Base-by-base conservation (phyloP, 1,284 basidiomycete genomes). In the Fomitiporia mediterranea region DNA sequence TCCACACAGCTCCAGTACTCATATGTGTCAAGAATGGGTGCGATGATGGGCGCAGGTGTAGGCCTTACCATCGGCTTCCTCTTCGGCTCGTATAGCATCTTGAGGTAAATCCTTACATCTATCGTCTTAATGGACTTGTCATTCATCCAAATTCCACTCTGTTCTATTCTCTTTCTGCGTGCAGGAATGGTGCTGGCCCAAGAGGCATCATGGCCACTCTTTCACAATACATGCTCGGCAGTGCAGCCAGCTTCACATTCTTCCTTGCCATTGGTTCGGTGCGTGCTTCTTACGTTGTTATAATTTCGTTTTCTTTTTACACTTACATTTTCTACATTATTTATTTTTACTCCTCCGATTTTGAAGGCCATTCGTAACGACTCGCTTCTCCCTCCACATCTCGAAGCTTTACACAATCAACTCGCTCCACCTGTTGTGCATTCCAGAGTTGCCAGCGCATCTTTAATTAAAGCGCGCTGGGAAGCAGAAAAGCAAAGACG, bases 51-150 rank as follows among this genome's bases (percentile, higher is more conserved):
- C 61, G 87, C 84, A 61, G 91, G 91, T 63, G 94, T 96, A 57
- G 94, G 94, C 28, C 78, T 95, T 49, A 95, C 93, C 35, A 95
- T 96, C 66, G 94, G 94, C n/a, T 96, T 97, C 74, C 86, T 97
- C 62, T 97, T 97, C 67, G 94, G 93, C 48, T 84, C 86, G 37
- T 95, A 88, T 75, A 93, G 85, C 63, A 91, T 97, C 67, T 73
- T 97, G 40, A 79, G 92, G 93, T 91, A 30, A 46, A 25, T 30
- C 2, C 28, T 15, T 6, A 30, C 17, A 27, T 28, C 1, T 15
- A 15, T 21, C 9, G 25, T 46, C 44, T 25, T 13, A 64, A 61
- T 81, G 30, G 43, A 47, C 30, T 57, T 21, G 49, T 21, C 17
- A 55, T 53, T n/a, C 27, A 15, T 15, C 38, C 34, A n/a, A 37